phyloP scores from a whole-genome alignment of 345 rosid species.

The Citrus sp. region DNA sequence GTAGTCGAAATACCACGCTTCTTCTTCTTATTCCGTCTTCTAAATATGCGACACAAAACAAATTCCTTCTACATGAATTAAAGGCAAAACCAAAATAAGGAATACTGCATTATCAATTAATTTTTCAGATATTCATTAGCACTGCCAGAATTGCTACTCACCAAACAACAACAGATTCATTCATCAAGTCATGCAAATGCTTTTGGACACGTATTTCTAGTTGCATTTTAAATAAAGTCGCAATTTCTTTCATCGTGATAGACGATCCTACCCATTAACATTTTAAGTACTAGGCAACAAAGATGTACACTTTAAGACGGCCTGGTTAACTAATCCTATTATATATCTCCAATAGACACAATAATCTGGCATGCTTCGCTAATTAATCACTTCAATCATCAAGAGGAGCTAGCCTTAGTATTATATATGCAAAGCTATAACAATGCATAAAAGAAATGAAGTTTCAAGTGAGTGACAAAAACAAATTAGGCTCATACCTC shows the following conservation, averaged over 20 bases:
- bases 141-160: not conserved
- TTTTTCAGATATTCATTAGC: not conserved
- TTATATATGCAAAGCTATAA: not conserved
- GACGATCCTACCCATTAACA: too few species aligned
- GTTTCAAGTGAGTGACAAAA: not conserved
- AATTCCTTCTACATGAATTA: slow-evolving; percentile 1
- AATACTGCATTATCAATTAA: not conserved
- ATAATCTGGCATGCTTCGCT: not conserved
- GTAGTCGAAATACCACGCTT: not conserved
- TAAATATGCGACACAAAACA: not conserved
- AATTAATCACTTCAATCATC: not conserved
- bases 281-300: too few species aligned
- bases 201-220: not conserved
- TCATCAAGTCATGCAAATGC: not conserved
- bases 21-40: not conserved
- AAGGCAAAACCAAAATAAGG: not conserved
- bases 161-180: not conserved
- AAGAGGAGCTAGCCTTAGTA: not conserved
- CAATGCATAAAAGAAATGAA: not conserved
- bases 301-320: too few species aligned
- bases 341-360: not conserved
- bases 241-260: not conserved
- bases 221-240: not conserved
- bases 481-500: not conserved
- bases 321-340: not conserved